Evolutionary conservation across 805 yeast genomes (phyloP).

Genomic region (Crinitomyces ghanaensis): DNA sequence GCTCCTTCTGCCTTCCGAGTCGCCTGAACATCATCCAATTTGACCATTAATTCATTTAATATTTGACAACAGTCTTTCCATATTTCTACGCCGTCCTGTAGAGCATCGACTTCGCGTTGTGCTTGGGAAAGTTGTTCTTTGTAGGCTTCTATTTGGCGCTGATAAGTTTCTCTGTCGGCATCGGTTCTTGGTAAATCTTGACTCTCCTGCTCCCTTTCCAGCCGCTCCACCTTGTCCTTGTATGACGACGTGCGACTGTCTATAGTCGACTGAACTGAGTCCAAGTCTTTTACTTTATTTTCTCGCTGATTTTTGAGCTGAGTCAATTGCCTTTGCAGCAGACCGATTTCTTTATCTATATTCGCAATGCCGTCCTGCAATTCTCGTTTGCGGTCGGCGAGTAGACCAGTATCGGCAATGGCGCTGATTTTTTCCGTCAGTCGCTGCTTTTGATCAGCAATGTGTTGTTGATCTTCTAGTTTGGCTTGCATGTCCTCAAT

Average conservation of each 20-base stretch:
- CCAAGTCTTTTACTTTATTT: no score
- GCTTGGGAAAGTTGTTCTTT: slow-evolving; percentile 6
- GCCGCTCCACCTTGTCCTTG: slow-evolving; percentile 6
- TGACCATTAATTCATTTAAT: slow-evolving; percentile 11
- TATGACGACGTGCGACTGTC: slow-evolving; percentile 8
- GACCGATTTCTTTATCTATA: no score
- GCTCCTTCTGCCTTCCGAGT: slow-evolving; percentile 14
- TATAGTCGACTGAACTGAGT: slow-evolving; percentile 7
- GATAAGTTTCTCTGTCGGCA: slow-evolving; percentile 8
- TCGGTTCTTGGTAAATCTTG: slow-evolving; percentile 3
- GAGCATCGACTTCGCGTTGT: slow-evolving; percentile 11
- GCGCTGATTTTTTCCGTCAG: no score
- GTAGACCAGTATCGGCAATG: no score
- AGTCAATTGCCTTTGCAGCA: no score
- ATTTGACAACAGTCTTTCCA: slow-evolving; percentile 12
- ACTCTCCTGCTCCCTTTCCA: neutral
- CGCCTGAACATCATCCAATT: slow-evolving; percentile 8
- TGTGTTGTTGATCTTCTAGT: no score
- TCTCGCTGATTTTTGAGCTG: no score
- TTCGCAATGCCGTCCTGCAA: no score
- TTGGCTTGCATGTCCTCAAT: no score
- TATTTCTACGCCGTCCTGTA: slow-evolving; percentile 11
- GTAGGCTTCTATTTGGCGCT: slow-evolving; percentile 7
- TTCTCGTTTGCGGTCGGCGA: no score
- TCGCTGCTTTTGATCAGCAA: no score